Evolutionary conservation across 1,139 yeast species (phyloP).

Genomic region (Candida labiduridarum): DNA sequence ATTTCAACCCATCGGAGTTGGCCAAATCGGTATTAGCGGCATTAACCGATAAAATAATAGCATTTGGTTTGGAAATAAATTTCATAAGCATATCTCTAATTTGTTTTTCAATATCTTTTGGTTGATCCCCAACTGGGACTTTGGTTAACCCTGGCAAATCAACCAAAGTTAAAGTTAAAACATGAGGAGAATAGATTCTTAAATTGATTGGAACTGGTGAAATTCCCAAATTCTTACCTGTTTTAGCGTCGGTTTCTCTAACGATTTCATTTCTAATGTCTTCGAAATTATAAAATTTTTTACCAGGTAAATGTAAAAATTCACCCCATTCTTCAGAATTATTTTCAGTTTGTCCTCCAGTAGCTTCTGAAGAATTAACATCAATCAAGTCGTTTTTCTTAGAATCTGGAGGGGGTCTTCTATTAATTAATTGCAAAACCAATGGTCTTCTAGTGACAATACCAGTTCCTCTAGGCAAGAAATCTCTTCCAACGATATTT

Average conservation of each 20-base stretch:
- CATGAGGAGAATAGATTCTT: conserved; percentile 95
- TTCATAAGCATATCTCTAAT: conserved; percentile 93
- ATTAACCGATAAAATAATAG: conserved; percentile 91
- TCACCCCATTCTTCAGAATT: conserved; percentile 98
- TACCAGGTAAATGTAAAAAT: conserved; percentile 88
- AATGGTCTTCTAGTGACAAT: conserved; percentile 94
- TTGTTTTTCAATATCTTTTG: conserved; percentile 93
- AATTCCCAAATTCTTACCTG: conserved; percentile 92
- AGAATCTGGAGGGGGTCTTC: conserved; percentile 43
- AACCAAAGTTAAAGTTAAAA: conserved; percentile 89
- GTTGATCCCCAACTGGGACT: conserved; percentile 99
- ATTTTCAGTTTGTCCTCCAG: conserved; percentile 63
- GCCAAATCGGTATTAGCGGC: conserved; percentile 98
- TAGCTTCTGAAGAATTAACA: conserved; percentile 39
- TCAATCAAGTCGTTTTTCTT: conserved; percentile 30
- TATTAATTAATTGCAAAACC: conserved; percentile 77
- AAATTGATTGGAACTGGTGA: conserved; percentile 91
- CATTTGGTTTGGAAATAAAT: conserved; percentile 93
- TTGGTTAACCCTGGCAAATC: conserved; percentile 98
- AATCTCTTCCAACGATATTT: conserved; percentile 93
- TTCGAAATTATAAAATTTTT: conserved; percentile 85
- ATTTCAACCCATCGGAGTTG: conserved; percentile 92
- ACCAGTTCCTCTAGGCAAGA: conserved; percentile 93
- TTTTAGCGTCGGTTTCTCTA: conserved; percentile 89
- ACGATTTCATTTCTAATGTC: conserved; percentile 91